A percentile compares a stretch with the other conserved stretches of the same genome.
These are phyloP conservation scores for Candida coleopterorum DNA, from an alignment of 805 yeast genomes.

Conservation along the genomic window DNA sequence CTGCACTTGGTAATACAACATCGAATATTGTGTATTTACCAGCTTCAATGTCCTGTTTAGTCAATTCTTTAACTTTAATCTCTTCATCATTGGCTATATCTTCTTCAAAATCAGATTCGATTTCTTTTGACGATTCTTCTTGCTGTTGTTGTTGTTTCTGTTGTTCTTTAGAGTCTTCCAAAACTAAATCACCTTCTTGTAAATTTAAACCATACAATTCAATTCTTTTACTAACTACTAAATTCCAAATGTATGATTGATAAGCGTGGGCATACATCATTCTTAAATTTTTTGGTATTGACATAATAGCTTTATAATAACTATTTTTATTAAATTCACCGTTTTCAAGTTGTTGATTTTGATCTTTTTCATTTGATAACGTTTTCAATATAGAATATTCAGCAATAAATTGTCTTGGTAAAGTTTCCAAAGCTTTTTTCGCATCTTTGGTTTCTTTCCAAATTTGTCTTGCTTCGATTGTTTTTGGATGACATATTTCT, in stretches of 20 bases:
- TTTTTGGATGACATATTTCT: conserved; percentile 75
- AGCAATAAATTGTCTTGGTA: conserved; percentile 89
- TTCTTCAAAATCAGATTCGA: conserved; percentile 54
- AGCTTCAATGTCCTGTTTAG: conserved; percentile 62
- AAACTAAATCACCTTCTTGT: conserved; percentile 78
- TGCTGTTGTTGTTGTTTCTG: too few species aligned
- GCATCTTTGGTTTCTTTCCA: conserved; percentile 79
- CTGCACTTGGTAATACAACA: conserved; percentile 94
- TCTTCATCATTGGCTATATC: conserved; percentile 58
- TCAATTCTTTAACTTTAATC: conserved; percentile 67
- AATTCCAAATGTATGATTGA: conserved; percentile 94
- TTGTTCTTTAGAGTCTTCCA: too few species aligned
- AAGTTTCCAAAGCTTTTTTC: conserved; percentile 53
- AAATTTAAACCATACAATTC: conserved; percentile 63
- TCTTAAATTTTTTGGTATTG: conserved; percentile 86
- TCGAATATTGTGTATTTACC: conserved; percentile 68
- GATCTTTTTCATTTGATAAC: conserved; percentile 49
- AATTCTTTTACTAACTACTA: conserved; percentile 73
- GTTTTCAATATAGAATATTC: conserved; percentile 68
- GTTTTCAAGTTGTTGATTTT: conserved; percentile 35
- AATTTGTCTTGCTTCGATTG: conserved; percentile 72
- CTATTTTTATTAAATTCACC: conserved; percentile 46
- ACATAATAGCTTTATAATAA: conserved; percentile 77
- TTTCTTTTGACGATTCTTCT: conserved; percentile 21
- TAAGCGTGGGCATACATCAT: conserved; percentile 97